These are phyloP conservation scores for Vigna mungo DNA, from an alignment of 306 rosid species.

Conservation along the genomic window DNA sequence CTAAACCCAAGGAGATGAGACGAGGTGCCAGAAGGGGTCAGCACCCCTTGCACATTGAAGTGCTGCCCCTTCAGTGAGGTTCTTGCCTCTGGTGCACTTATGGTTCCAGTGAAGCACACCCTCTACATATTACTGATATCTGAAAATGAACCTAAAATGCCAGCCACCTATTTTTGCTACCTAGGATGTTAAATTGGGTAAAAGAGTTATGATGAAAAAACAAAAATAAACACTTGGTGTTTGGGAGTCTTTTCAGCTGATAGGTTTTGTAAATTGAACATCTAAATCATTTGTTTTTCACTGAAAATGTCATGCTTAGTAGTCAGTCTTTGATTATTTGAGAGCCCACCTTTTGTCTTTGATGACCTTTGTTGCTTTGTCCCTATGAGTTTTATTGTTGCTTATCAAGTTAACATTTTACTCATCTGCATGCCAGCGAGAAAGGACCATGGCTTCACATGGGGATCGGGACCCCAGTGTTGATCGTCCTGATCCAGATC, in stretches of 20 bases:
- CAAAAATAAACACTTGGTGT: constrained; percentile 12
- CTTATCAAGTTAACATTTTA: constrained; percentile 44
- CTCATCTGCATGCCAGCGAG: constrained; percentile 68
- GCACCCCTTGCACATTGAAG: constrained; percentile 27
- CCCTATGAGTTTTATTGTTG: constrained; percentile 42
- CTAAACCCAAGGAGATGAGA: constrained; percentile 1
- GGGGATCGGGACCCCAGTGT: constrained; percentile 87
- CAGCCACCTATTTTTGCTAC: constrained; percentile 29
- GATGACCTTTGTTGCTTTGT: constrained; percentile 1
- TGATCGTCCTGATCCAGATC: constrained; percentile 86
- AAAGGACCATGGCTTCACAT: constrained; percentile 66
- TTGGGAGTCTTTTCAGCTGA: constrained; percentile 30
- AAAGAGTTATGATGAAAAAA: constrained; percentile 20
- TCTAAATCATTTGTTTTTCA: constrained; percentile 10
- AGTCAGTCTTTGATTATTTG: neutral
- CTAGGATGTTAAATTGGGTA: constrained; percentile 42
- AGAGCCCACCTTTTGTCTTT: neutral
- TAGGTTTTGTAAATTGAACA: constrained; percentile 41
- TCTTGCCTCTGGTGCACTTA: constrained; percentile 17
- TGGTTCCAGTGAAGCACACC: constrained; percentile 3
- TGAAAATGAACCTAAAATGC: constrained; percentile 7
- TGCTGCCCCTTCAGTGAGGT: constrained; percentile 33
- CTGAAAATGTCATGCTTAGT: constrained; percentile 28
- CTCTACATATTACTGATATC: constrained; percentile 24
- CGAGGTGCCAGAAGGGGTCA: constrained; percentile 37